These are phyloP conservation scores for Quercus tomentella DNA, from an alignment of 331 rosid genomes.

Conservation along the genomic window DNA sequence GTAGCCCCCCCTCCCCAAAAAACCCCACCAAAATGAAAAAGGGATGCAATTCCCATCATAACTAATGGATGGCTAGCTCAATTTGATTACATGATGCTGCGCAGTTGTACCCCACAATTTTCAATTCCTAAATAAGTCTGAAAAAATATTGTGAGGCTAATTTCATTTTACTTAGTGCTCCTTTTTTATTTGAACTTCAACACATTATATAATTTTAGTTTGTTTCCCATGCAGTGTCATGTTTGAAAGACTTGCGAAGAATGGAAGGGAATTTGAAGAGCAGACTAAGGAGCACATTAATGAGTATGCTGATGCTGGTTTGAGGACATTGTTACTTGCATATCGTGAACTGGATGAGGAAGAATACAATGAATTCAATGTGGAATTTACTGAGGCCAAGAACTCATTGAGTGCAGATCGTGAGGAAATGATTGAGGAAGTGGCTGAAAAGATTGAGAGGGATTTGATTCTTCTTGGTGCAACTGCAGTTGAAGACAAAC, in stretches of 20 bases:
- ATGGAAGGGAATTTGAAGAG: constrained; percentile 78
- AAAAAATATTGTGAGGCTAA: neutral
- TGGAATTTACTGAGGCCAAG: constrained; percentile 69
- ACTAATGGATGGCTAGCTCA: neutral
- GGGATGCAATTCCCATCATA: neutral
- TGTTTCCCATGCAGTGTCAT: constrained; percentile 68
- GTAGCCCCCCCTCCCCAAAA: neutral
- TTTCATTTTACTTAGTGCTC: neutral
- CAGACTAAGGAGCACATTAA: constrained; percentile 59
- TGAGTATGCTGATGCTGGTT: constrained; percentile 94
- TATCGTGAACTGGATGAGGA: constrained; percentile 67
- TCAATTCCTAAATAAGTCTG: neutral
- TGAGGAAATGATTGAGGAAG: constrained; percentile 64
- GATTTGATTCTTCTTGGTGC: constrained; percentile 96
- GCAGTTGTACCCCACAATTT: neutral
- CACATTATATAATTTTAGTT: constrained; percentile 1
- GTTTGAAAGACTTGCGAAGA: constrained; percentile 76
- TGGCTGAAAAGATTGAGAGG: constrained; percentile 68
- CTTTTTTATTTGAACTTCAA: constrained; percentile 6
- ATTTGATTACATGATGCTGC: neutral
- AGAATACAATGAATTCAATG: constrained; percentile 56
- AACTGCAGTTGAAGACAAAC: constrained; percentile 98
- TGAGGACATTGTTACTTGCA: constrained; percentile 89
- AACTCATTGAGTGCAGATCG: constrained; percentile 70
- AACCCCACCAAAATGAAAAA: neutral